phyloP scores from a whole-genome alignment of 2,329 filamentous ascomycete species.

The Colletotrichum melonis region DNA sequence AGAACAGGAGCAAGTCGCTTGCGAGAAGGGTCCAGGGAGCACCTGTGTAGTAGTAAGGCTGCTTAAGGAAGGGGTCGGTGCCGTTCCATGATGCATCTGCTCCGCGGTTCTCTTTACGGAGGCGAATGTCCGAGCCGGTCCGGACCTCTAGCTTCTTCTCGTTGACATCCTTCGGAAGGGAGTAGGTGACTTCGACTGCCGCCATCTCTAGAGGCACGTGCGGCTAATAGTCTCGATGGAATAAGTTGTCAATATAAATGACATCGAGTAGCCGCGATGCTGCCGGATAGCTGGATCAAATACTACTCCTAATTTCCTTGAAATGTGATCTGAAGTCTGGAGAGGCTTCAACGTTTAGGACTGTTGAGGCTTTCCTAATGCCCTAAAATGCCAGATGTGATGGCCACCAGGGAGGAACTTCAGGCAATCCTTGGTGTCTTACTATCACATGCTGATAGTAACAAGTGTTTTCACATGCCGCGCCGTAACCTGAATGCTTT shows the following conservation, averaged over 20 bases:
- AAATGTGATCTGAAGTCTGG: not conserved
- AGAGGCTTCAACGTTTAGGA: not conserved
- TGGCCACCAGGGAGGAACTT: not conserved
- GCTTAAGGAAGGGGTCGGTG: not conserved
- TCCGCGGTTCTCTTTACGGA: not conserved
- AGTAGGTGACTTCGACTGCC: not conserved
- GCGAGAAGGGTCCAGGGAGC: constrained; percentile 12
- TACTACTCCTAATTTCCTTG: not conserved
- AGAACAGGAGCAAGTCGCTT: constrained; percentile 7
- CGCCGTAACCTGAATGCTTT: not conserved
- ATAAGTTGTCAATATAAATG: fast-evolving
- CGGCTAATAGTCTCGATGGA: not conserved
- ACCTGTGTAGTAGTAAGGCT: constrained; percentile 12
- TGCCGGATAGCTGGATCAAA: not conserved
- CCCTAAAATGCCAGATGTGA: not conserved
- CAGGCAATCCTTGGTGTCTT: not conserved
- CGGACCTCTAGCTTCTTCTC: not conserved
- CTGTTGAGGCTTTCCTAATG: not conserved
- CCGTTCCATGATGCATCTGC: not conserved
- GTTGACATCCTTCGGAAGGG: not conserved
- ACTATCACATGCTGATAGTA: not conserved
- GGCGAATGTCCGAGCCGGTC: not conserved
- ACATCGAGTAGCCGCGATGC: not conserved
- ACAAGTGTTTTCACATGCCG: not conserved
- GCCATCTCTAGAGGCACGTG: not conserved